Conservation (phyloP, 2,329 filamentous ascomycete species). For the Gnomoniopsis smithogilvyi region DNA sequence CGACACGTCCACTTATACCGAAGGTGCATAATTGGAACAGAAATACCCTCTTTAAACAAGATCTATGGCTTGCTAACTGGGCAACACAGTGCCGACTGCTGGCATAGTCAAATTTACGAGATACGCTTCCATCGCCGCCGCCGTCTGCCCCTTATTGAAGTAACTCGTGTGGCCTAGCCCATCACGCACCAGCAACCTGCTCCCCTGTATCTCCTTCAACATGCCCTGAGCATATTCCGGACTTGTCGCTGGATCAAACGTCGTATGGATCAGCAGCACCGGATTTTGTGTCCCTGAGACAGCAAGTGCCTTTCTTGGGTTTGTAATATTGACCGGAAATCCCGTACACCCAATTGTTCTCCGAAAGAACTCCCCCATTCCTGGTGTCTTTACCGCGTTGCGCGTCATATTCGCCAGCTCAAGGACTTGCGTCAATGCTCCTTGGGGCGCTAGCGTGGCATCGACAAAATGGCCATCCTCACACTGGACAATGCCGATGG, state of each 20-base stretch:
- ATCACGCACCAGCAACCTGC: constrained; percentile 35
- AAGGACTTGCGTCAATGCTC: constrained; percentile 15
- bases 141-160: constrained; percentile 28
- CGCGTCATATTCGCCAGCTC: constrained; percentile 7
- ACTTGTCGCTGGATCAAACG: constrained; percentile 37
- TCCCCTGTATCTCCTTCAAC: constrained; percentile 29
- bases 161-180: constrained; percentile 39
- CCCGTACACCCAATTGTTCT: constrained; percentile 35
- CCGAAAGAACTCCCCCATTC: constrained; percentile 31
- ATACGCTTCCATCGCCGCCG: constrained; percentile 28
- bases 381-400: constrained; percentile 30
- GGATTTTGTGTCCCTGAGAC: constrained; percentile 23
- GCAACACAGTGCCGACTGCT: constrained; percentile 1
- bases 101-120: constrained; percentile 19
- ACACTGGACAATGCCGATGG: constrained; percentile 33
- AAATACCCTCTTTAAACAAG: too few species aligned
- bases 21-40: too few species aligned
- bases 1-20: too few species aligned
- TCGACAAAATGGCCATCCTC: constrained; percentile 33
- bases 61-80: neutral
- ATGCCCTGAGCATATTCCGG: constrained; percentile 35
- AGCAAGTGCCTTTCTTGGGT: constrained; percentile 28
- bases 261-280: constrained; percentile 36
- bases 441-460: constrained; percentile 23
- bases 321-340: constrained; percentile 34